Evolutionary conservation across 73 alveolate species (phyloP).

Genomic region (Tetrahymena malaccensis): DNA sequence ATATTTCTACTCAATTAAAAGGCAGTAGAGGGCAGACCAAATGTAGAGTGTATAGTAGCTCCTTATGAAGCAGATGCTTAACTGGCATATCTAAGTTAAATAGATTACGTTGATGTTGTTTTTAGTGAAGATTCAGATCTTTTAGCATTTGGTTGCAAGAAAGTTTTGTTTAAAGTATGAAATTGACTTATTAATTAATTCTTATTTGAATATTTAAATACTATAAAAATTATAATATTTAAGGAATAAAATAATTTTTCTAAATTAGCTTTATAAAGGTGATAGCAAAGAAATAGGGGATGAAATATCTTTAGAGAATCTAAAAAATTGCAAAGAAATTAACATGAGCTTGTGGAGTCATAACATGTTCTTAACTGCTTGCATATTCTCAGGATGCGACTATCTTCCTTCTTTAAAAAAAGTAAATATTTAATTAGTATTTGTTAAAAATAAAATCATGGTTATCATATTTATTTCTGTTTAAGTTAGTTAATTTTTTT

Average conservation of each 20-base stretch:
- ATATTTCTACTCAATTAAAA: not conserved
- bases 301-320: slow-evolving; percentile 56
- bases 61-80: slow-evolving; percentile 99
- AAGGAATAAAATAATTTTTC: not conserved
- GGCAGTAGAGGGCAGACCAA: not conserved
- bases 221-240: too few relatives aligned
- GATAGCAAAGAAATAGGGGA: slow-evolving; percentile 47
- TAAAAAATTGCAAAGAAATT: slow-evolving; percentile 48
- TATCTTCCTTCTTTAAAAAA: slow-evolving; percentile 81
- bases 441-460: too few relatives aligned
- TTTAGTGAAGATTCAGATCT: slow-evolving; percentile 98
- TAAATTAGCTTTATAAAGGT: not conserved
- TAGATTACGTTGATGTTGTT: slow-evolving; percentile 75
- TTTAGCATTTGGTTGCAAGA: slow-evolving; percentile 86
- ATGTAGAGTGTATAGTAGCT: slow-evolving; percentile 85
- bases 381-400: slow-evolving; percentile 97
- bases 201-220: not conserved
- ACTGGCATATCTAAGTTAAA: slow-evolving; percentile 78
- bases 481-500: slow-evolving; percentile 52
- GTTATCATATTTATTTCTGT: not conserved
- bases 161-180: slow-evolving; percentile 72
- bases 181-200: not conserved
- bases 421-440: too few relatives aligned
- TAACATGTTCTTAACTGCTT: slow-evolving; percentile 71
- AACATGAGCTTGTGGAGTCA: slow-evolving; percentile 64